Evolutionary conservation across 441 rosid species (phyloP).

Genomic region (Adansonia madagascariensis): DNA sequence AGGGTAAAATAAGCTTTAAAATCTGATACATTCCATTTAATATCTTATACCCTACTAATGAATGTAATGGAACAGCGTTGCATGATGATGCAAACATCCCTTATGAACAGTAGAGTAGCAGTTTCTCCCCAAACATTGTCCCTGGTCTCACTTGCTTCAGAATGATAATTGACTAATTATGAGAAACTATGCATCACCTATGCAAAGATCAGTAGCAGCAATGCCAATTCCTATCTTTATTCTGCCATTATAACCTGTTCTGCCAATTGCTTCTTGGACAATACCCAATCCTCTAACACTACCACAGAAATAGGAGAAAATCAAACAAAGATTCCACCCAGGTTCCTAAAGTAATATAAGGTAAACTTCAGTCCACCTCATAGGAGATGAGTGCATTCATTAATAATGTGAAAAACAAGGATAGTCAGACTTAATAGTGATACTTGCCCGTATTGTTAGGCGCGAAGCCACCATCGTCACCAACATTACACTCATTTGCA

Average conservation of each 20-base stretch:
- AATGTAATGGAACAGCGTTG: neutral
- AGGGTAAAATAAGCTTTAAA: constrained; percentile 1
- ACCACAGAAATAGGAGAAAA: constrained; percentile 27
- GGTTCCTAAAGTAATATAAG: neutral
- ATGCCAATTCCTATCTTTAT: constrained; percentile 89
- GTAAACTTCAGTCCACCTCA: constrained; percentile 2
- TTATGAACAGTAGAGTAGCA: neutral
- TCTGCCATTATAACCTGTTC: constrained; percentile 75
- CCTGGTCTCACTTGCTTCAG: neutral
- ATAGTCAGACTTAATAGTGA: constrained; percentile 19
- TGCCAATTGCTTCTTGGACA: constrained; percentile 88
- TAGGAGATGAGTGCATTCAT: neutral
- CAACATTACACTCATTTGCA: constrained; percentile 74
- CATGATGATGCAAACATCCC: constrained; percentile 10
- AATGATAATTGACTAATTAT: constrained; percentile 26
- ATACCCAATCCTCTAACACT: constrained; percentile 88
- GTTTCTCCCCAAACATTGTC: constrained; percentile 8
- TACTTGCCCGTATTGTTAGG: constrained; percentile 80
- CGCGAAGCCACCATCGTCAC: constrained; percentile 94
- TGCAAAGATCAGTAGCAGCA: constrained; percentile 86
- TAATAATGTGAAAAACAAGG: constrained; percentile 6
- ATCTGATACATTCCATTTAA: neutral
- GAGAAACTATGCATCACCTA: constrained; percentile 57
- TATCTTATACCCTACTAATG: constrained; percentile 16
- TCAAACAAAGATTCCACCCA: constrained; percentile 19